Evolutionary conservation across 2,329 filamentous ascomycete species (phyloP).

Genomic region (Ilyonectria mors-panacis): DNA sequence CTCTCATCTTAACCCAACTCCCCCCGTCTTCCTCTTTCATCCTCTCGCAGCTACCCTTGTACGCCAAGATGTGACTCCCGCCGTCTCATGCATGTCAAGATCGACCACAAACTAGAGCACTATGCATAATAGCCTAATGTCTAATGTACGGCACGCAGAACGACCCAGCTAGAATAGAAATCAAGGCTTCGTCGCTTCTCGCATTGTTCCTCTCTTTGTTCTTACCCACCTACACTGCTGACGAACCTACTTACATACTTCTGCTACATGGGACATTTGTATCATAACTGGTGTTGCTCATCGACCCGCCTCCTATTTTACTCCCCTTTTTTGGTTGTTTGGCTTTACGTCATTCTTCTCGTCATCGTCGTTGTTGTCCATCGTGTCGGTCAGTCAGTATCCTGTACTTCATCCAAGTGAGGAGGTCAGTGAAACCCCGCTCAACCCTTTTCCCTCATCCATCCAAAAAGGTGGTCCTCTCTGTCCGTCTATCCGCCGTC

Average conservation of each 20-base stretch:
- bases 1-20: too few species aligned
- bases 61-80: background rate
- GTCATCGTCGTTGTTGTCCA: conserved; percentile 7
- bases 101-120: background rate
- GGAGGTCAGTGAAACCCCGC: background rate
- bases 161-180: background rate
- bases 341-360: conserved; percentile 14
- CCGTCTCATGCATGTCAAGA: background rate
- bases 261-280: conserved; percentile 22
- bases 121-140: conserved; percentile 7
- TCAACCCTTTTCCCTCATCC: background rate
- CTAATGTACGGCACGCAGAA: conserved; percentile 8
- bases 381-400: conserved; percentile 3
- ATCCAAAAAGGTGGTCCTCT: conserved; percentile 9
- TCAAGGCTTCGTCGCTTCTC: conserved; percentile 3
- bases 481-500: conserved; percentile 3
- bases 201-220: conserved; percentile 3
- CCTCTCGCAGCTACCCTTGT: background rate
- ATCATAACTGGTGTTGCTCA: conserved; percentile 14
- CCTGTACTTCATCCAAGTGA: conserved; percentile 3
- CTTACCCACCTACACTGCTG: background rate
- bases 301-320: background rate
- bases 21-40: background rate
- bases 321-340: conserved; percentile 15
- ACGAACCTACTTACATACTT: conserved; percentile 3